Conservation (phyloP, 768 basidiomycete genomes). For the Mycena rebaudengoi region DNA sequence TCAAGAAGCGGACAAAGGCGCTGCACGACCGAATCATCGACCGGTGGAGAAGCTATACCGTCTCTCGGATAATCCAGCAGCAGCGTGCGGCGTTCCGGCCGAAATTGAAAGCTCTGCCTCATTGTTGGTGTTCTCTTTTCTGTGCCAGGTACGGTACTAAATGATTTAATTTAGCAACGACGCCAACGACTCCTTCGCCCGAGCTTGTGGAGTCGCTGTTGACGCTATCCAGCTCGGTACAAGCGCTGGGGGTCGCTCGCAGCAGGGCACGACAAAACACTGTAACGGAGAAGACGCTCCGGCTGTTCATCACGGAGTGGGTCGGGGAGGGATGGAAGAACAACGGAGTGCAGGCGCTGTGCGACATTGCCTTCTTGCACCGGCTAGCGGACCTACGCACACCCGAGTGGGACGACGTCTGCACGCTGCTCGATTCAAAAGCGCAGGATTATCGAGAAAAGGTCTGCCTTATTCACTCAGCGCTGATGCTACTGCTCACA, state of each 20-base stretch:
- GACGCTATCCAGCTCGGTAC: slow-evolving; percentile 59
- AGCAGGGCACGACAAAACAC: slow-evolving; percentile 43
- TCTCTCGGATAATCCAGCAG: slow-evolving; percentile 43
- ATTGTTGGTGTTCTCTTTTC: slow-evolving; percentile 32
- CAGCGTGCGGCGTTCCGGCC: slow-evolving; percentile 30
- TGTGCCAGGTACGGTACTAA: not conserved
- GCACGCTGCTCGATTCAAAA: slow-evolving; percentile 36
- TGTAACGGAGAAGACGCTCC: slow-evolving; percentile 46
- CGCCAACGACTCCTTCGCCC: slow-evolving; percentile 56
- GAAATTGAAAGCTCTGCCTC: slow-evolving; percentile 22
- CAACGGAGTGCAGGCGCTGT: slow-evolving; percentile 40
- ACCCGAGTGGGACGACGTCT: slow-evolving; percentile 38
- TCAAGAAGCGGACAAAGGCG: slow-evolving; percentile 49
- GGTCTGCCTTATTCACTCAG: slow-evolving; percentile 32
- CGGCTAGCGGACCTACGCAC: slow-evolving; percentile 48
- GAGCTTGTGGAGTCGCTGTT: slow-evolving; percentile 63
- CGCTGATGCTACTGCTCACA: slow-evolving; percentile 3
- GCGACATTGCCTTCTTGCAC: slow-evolving; percentile 60
- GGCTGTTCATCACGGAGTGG: slow-evolving; percentile 47
- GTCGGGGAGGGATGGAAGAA: slow-evolving; percentile 39
- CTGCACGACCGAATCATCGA: slow-evolving; percentile 58
- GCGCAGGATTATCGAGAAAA: slow-evolving; percentile 33
- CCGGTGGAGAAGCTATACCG: slow-evolving; percentile 61
- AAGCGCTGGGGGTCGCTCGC: slow-evolving; percentile 61
- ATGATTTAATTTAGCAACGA: slow-evolving; percentile 8